Evolutionary conservation across 2,329 filamentous ascomycete genomes (phyloP).

Genomic region (Lecanicillium sp.): DNA sequence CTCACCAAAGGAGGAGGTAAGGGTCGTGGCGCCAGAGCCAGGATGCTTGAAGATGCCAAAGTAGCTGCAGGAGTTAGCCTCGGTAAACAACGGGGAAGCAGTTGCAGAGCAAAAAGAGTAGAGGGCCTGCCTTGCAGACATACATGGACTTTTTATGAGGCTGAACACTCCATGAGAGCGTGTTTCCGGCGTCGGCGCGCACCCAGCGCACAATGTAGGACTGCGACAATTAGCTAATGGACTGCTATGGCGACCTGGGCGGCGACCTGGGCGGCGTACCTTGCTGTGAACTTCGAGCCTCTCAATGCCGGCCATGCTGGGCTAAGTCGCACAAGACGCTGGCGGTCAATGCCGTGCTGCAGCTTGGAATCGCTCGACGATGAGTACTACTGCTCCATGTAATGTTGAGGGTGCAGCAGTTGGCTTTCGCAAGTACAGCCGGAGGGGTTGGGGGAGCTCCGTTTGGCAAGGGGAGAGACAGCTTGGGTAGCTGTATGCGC

Average conservation of each 20-base stretch:
- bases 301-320: slow-evolving; percentile 84
- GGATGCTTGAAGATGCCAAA: slow-evolving; percentile 98
- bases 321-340: not conserved
- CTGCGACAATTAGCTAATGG: slow-evolving; percentile 42
- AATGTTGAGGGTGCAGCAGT: too few relatives aligned
- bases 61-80: slow-evolving; percentile 49
- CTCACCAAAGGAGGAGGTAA: slow-evolving; percentile 35
- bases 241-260: not conserved
- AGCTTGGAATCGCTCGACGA: not conserved
- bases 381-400: not conserved
- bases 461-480: not conserved
- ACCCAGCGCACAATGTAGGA: slow-evolving; percentile 98
- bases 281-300: slow-evolving; percentile 97
- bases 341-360: not conserved
- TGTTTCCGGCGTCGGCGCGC: slow-evolving; percentile 81
- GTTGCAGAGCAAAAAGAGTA: slow-evolving; percentile 7
- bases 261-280: slow-evolving; percentile 43
- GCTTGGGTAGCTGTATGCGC: not conserved
- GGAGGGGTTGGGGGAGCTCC: not conserved
- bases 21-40: slow-evolving; percentile 55
- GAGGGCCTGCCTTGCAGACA: slow-evolving; percentile 18
- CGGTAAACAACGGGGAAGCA: slow-evolving; percentile 16
- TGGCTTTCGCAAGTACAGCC: too few relatives aligned
- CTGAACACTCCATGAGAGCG: slow-evolving; percentile 95
- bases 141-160: slow-evolving; percentile 96